phyloP scores from a whole-genome alignment of 257 asterid species.

The Paulownia fortunei region DNA sequence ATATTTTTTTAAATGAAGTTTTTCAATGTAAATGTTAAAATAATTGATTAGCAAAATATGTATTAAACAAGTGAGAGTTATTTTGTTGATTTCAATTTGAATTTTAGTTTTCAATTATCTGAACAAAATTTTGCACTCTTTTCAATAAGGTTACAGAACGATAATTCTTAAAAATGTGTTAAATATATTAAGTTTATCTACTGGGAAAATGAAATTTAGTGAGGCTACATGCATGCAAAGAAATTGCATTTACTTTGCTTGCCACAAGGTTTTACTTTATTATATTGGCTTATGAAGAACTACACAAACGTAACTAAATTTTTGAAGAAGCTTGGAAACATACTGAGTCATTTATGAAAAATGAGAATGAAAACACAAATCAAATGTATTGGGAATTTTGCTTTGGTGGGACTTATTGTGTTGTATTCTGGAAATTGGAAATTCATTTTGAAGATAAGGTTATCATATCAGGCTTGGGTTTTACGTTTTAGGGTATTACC shows the following conservation, averaged over 20 bases:
- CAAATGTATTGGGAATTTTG: neutral
- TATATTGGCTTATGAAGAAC: constrained; percentile 3
- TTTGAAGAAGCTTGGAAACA: neutral
- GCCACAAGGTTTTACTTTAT: neutral
- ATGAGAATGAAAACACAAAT: neutral
- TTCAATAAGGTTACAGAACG: neutral
- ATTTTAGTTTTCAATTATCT: neutral
- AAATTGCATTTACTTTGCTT: neutral
- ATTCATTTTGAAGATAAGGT: neutral
- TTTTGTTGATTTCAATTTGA: neutral
- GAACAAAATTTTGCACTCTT: neutral
- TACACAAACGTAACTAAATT: neutral
- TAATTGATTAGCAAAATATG: neutral
- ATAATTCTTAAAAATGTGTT: neutral
- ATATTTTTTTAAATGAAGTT: neutral
- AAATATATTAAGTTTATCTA: neutral
- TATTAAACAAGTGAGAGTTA: neutral
- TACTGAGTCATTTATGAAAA: neutral
- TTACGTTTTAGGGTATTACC: neutral
- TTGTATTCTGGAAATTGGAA: neutral
- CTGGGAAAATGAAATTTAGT: neutral
- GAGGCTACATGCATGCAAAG: neutral
- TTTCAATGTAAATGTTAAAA: neutral
- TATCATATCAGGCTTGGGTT: neutral
- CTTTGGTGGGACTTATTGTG: neutral